Evolutionary conservation across 257 asterid species (phyloP).

Genomic region (Scutellaria minor): DNA sequence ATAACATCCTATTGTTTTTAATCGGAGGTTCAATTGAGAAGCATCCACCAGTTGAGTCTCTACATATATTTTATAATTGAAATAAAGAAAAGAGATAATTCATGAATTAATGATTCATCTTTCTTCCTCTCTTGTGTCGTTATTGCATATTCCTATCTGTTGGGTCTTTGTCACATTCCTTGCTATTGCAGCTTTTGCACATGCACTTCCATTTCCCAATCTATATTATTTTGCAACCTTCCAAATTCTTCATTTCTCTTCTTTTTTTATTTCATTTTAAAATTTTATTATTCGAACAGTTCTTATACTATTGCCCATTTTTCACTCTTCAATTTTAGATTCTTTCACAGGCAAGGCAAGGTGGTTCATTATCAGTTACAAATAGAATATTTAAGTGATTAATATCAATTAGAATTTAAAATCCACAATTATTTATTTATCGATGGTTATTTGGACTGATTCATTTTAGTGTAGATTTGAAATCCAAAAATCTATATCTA

Average conservation of each 20-base stretch:
- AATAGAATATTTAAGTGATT: too few species aligned
- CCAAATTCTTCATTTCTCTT: slow-evolving; percentile 17
- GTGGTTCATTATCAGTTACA: background rate
- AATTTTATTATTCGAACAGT: background rate
- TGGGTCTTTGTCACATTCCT: slow-evolving; percentile 39
- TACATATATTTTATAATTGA: too few species aligned
- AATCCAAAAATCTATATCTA: too few species aligned
- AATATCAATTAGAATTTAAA: too few species aligned
- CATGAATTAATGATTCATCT: too few species aligned
- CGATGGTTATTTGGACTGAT: too few species aligned
- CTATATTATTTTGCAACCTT: slow-evolving; percentile 3
- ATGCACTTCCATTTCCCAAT: slow-evolving; percentile 30
- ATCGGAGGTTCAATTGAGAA: too few species aligned
- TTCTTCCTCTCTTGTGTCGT: slow-evolving; percentile 8
- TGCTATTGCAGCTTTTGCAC: slow-evolving; percentile 31
- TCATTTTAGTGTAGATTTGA: too few species aligned
- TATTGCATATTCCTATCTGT: slow-evolving; percentile 17
- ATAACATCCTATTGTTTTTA: too few species aligned
- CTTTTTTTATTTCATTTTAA: background rate
- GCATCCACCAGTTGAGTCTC: too few species aligned
- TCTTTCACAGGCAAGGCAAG: background rate
- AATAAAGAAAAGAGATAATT: too few species aligned
- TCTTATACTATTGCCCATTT: background rate
- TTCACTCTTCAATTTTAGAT: background rate
- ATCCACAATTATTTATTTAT: too few species aligned